Base-by-base conservation (phyloP, 345 rosid genomes). In the Gossypium rotundifolium region DNA sequence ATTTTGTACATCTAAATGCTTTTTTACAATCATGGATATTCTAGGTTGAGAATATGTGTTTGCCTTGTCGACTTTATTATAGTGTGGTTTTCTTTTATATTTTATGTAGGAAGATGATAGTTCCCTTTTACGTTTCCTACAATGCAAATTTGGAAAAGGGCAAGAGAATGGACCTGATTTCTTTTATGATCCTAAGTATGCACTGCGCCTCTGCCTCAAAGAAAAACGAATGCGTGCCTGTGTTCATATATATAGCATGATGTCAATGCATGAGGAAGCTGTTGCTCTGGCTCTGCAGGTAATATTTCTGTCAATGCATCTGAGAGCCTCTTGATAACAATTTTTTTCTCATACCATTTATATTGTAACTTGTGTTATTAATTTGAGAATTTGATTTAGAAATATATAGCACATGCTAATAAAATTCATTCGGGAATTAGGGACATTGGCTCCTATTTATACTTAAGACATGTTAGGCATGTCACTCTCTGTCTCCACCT, bases 261-360 rank as follows among this genome's bases (percentile, higher is more conserved):
- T 95, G 99, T 87, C 93, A 78, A 95, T 93, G 98, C 94, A 93
- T 77, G 99, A 95, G 88, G 99, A 95, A 84, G 99, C 99, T 65
- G 98, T 93, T 87, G 98, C 96, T 70, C 96, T 95, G 78, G 98
- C 99, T 84, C 83, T 95, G 74, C 96, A 93, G 99, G 99, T 95
- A 63, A 81, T 54, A 38, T 7, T 70, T 69, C n/a, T 23, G 11
- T 65, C 33, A 66, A 20, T 2, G 52, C 10, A 7, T 66, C 44
- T 68, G 22, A 14, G 2, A 7, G 9, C 27, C 42, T 25, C 67
- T 74, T 18, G 18, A 49, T 25, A 20, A 52, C 38, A 14, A 2
- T 17, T 17, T 63, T 63, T 52, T 71, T 57, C 61, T 57, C 45
- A 1, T 62, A 4, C 70, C 20, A 48, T 67, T 51, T 63, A 33